These are phyloP conservation scores for Fusarium sp. DNA, from an alignment of 2,329 filamentous ascomycete species.

Conservation along the genomic window DNA sequence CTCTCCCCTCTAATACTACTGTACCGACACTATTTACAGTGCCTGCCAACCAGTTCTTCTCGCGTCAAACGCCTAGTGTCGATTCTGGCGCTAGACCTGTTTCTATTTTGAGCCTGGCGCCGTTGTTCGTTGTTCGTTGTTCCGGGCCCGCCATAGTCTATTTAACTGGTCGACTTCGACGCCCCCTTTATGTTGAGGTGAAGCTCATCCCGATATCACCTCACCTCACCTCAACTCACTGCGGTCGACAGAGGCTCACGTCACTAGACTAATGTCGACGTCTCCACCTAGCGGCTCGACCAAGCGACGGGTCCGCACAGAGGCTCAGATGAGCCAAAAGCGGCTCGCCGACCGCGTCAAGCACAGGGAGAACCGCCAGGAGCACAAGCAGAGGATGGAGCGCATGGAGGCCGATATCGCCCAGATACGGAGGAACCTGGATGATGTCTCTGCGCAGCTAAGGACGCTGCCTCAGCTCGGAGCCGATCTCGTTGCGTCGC, in stretches of 20 bases:
- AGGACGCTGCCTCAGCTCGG: slow-evolving; percentile 21
- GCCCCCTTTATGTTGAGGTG: background rate
- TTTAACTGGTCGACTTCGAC: slow-evolving; percentile 40
- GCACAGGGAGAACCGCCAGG: slow-evolving; percentile 42
- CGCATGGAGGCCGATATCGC: slow-evolving; percentile 44
- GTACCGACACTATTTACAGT: background rate
- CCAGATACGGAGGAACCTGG: slow-evolving; percentile 38
- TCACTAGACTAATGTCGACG: slow-evolving; percentile 20
- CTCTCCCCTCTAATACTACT: background rate
- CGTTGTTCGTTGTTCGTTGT: background rate
- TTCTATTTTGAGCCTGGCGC: slow-evolving; percentile 8
- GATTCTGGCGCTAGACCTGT: background rate
- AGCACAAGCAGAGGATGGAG: slow-evolving; percentile 44
- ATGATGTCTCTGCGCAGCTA: slow-evolving; percentile 34
- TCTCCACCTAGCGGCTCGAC: slow-evolving; percentile 30
- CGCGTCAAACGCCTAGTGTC: slow-evolving; percentile 2
- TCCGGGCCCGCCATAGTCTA: background rate
- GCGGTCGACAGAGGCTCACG: background rate
- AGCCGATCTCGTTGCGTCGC: slow-evolving; percentile 25
- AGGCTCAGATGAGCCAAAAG: slow-evolving; percentile 45
- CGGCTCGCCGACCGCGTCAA: slow-evolving; percentile 42
- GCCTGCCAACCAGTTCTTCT: background rate
- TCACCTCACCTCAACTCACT: slow-evolving; percentile 3
- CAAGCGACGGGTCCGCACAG: slow-evolving; percentile 39
- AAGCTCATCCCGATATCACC: background rate